phyloP scores from a whole-genome alignment of 1,139 yeast species.

The Cylindricascospora bacillispora region DNA sequence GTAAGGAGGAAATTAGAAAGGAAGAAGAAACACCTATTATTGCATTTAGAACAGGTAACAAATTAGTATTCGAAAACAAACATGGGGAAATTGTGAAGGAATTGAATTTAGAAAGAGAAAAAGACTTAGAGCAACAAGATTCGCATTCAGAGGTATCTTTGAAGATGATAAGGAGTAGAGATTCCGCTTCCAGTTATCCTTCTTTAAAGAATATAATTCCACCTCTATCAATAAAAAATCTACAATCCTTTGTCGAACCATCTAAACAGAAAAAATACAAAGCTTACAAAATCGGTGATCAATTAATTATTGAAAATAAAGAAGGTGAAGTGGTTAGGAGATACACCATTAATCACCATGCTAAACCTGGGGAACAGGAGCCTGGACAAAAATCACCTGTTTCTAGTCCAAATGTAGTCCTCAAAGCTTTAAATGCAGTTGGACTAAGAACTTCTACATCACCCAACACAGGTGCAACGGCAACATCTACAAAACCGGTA shows the following conservation, averaged over 20 bases:
- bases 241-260: conserved; percentile 4
- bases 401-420: conserved; percentile 9
- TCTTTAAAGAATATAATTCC: conserved; percentile 12
- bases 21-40: conserved; percentile 22
- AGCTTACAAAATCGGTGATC: conserved; percentile 56
- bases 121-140: conserved; percentile 9
- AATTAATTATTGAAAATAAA: conserved; percentile 72
- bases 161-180: conserved; percentile 9
- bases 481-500: not conserved
- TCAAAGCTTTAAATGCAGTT: conserved; percentile 37
- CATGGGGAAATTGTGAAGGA: conserved; percentile 64
- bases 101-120: conserved; percentile 16
- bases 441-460: conserved; percentile 28
- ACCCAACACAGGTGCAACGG: conserved; percentile 5
- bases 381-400: conserved; percentile 3
- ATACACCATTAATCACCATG: conserved; percentile 55
- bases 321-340: conserved; percentile 87
- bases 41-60: conserved; percentile 64
- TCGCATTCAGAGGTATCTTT: conserved; percentile 5
- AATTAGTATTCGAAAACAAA: conserved; percentile 64
- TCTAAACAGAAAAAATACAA: conserved; percentile 27
- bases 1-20: conserved; percentile 8
- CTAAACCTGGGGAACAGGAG: conserved; percentile 3
- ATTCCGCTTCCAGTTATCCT: conserved; percentile 13
- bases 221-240: conserved; percentile 6